phyloP scores from a whole-genome alignment of 345 rosid genomes.

The Zanthoxylum bungeanum region DNA sequence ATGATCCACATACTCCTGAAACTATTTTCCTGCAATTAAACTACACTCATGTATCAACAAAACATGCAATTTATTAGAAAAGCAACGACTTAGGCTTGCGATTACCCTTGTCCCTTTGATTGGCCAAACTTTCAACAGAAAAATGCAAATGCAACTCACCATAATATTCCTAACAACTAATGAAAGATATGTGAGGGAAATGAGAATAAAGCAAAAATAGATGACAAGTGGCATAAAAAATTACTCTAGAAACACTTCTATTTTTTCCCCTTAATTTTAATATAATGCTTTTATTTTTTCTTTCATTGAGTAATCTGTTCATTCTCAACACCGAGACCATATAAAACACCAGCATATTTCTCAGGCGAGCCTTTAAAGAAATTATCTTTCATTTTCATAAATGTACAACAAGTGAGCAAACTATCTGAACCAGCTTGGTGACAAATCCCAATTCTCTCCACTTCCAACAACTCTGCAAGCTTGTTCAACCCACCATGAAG shows the following conservation, averaged over 20 bases:
- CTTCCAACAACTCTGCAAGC: slow-evolving; percentile 62
- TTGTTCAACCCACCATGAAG: slow-evolving; percentile 83
- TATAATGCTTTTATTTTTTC: slow-evolving; percentile 10
- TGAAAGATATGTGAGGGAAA: not conserved
- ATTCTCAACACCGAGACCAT: slow-evolving; percentile 70
- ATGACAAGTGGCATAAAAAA: not conserved
- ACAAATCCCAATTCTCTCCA: slow-evolving; percentile 65
- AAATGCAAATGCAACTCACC: not conserved
- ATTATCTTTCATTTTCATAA: slow-evolving; percentile 62
- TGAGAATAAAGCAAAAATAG: not conserved
- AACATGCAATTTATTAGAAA: not conserved
- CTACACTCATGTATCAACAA: not conserved
- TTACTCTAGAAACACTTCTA: slow-evolving; percentile 9
- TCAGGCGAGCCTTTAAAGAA: slow-evolving; percentile 60
- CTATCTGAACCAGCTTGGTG: slow-evolving; percentile 90
- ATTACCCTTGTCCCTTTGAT: not conserved
- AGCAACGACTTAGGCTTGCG: not conserved
- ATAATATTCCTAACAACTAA: not conserved
- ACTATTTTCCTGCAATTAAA: not conserved
- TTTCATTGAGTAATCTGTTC: slow-evolving; percentile 42
- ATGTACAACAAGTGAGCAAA: slow-evolving; percentile 71
- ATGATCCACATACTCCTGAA: not conserved
- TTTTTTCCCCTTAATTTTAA: slow-evolving; percentile 5
- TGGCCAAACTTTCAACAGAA: not conserved
- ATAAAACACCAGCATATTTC: slow-evolving; percentile 71